Evolutionary conservation across 306 rosid species (phyloP), one percentile per base, ranked within the genome.

Genomic region (Cicer chorassanicum): DNA sequence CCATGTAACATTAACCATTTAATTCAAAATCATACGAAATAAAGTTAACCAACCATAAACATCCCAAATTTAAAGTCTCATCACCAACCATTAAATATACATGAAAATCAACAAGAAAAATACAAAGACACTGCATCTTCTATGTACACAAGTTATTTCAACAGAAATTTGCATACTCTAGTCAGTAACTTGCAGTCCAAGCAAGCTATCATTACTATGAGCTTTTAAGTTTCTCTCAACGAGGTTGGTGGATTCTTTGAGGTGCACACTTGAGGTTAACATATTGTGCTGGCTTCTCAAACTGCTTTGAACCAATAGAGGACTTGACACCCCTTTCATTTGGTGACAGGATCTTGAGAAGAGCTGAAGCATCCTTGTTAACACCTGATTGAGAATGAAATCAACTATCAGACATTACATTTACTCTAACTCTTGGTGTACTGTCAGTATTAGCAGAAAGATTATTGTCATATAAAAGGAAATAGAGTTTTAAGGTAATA

Each of bases 161-260:
- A 16, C 18, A 14, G 40, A 50, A 57, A 70, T n/a, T 36, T 36
- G 21, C 78, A 45, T 14, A 44, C 69, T 69, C 44, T 11, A 29
- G 53, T 74, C 43, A 15, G 60, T 44, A 44, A 60, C 82, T 29
- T 60, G 61, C 72, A 15, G 55, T 54, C 38, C 76, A 44, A 53
- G n/a, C 81, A 74, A 54, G 62, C 10, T 39, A 42, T 42, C 67
- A 59, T 53, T 18, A 74, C 45, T 34, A 24, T 14, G 53, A 70
- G 38, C 48, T 75, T 38, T 12, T 21, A 43, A 9, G 53, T 29
- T 68, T 77, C 39, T 51, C 44, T 70, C 59, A 78, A 78, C 76
- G 93, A 71, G 93, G 93, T 75, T 89, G 90, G 29, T 86, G 85
- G 68, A 89, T 89, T 53, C 82, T 43, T 50, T 59, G 84, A 24